Evolutionary conservation across 805 yeast genomes (phyloP).

Genomic region (Brettanomyces sp.): DNA sequence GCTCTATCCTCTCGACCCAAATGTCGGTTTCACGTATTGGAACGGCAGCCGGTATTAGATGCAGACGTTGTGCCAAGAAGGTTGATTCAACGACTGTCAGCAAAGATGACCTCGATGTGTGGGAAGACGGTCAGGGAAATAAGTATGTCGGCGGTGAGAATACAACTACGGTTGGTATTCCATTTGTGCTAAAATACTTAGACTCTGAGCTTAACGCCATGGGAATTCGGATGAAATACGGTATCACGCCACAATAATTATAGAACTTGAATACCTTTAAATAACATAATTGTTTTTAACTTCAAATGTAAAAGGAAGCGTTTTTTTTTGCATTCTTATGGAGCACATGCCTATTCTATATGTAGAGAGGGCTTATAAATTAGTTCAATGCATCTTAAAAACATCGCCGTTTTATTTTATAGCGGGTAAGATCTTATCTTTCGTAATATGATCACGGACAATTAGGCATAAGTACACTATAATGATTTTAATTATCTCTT

Average conservation of each 20-base stretch:
- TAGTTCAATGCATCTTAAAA: no score
- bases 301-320: no score
- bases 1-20: conserved; percentile 84
- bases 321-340: no score
- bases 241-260: conserved; percentile 54
- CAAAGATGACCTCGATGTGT: conserved; percentile 53
- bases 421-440: no score
- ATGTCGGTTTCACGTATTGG: conserved; percentile 89
- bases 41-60: conserved; percentile 62
- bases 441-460: no score
- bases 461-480: no score
- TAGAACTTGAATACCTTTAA: neutral
- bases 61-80: conserved; percentile 83
- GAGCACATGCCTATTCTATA: no score
- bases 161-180: conserved; percentile 93
- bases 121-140: conserved; percentile 98
- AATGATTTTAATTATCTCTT: no score
- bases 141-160: conserved; percentile 86
- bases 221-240: conserved; percentile 92
- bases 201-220: conserved; percentile 94
- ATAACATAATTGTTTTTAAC: no score
- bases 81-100: conserved; percentile 34
- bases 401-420: no score
- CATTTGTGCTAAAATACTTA: conserved; percentile 88
- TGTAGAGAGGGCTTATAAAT: no score